Evolutionary conservation across 2,329 filamentous ascomycete genomes (phyloP), one percentile per base, ranked within the genome.

Genomic region (Botryotinia globosa): DNA sequence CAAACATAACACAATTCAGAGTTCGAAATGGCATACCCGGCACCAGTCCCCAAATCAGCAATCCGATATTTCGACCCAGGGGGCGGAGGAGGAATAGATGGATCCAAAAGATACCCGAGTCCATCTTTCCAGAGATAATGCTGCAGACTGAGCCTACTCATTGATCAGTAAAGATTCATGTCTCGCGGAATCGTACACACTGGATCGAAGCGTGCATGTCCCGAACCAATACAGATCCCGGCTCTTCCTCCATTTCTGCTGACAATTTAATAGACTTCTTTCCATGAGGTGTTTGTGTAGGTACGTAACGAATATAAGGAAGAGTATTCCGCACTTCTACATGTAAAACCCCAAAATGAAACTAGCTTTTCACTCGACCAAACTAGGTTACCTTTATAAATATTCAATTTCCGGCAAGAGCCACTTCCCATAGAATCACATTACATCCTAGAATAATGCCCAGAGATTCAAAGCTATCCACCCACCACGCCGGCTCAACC

Each of bases 251-350:
- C 25, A 54, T n/a, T n/a, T 54, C 12, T 7, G 12, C 48, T 14
- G 25, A 14, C 5, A 12, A 54, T n/a, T 4, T 7, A 16, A 3
- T 54, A 16, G 48, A n/a, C 1, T n/a, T 7, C 12, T n/a, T 16
- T 54, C 25, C 4, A 0, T n/a, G 25, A 3, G 3, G 4, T 51
- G 14, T 14, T 14, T 3, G 1, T 0, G 10, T 16, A 54, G 48
- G 4, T 12, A n/a, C 4, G 12, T 12, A 16, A 54, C 48, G 48
- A 51, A n/a, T 25, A 51, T 51, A n/a, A 14, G 34, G 34, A 5
- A 34, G 22, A 14, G 12, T 6, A 14, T n/a, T n/a, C 48, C 48
- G n/a, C 48, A 14, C 12, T n/a, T 22, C 45, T 10, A 51, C 45
- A n/a, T 4, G 4, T 48, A 5, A 4, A 25, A 48, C 1, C 22